Percentiles rank a stretch among this genome's conserved stretches.
Conservation (phyloP, 345 rosid genomes). For the Euphorbia pulcherrima region DNA sequence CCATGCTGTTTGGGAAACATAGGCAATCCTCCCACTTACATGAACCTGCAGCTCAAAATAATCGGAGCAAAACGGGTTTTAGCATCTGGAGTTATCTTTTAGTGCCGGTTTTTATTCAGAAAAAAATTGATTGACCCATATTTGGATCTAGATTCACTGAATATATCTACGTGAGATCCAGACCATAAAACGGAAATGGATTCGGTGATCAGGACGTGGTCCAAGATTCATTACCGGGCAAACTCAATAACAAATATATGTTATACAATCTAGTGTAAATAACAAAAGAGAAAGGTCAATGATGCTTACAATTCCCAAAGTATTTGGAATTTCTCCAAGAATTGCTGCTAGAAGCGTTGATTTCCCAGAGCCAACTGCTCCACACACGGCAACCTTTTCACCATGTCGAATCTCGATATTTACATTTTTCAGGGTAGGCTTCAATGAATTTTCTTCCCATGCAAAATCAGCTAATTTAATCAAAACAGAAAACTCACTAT, state of each 20-base stretch:
- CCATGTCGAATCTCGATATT: constrained; percentile 52
- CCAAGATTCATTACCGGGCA: not conserved
- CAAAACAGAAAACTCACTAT: constrained; percentile 30
- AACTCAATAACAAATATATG: too few relatives aligned
- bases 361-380: constrained; percentile 97
- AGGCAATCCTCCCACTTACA: constrained; percentile 70
- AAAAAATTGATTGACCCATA: too few relatives aligned
- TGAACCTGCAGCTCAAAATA: constrained; percentile 47
- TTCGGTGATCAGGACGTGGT: too few relatives aligned
- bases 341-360: constrained; percentile 86
- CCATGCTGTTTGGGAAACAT: constrained; percentile 96
- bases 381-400: constrained; percentile 83
- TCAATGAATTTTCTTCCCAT: constrained; percentile 62
- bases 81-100: too few relatives aligned
- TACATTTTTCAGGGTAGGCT: constrained; percentile 60
- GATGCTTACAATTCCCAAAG: constrained; percentile 61
- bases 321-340: constrained; percentile 78
- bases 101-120: too few relatives aligned
- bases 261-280: too few relatives aligned
- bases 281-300: too few relatives aligned
- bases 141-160: too few relatives aligned
- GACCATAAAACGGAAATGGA: too few relatives aligned
- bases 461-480: constrained; percentile 66
- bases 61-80: constrained; percentile 14
- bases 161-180: too few relatives aligned